These are phyloP conservation scores for Dunaliella primolecta DNA, from an alignment of 139 green algal species.

Conservation along the genomic window DNA sequence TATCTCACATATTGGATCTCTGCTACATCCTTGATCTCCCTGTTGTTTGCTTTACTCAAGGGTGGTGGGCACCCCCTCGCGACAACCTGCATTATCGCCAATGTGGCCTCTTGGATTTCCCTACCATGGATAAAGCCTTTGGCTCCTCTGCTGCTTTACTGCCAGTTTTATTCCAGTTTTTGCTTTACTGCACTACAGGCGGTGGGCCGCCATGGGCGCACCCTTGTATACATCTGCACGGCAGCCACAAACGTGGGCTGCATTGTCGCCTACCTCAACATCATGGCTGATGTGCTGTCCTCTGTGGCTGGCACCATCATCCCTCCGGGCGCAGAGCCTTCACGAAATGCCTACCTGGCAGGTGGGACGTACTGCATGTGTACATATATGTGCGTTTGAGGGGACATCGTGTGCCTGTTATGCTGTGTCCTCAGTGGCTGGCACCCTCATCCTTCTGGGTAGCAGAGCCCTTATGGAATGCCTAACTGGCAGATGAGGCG, in stretches of 20 bases:
- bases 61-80: no score
- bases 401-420: no score
- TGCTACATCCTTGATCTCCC: no score
- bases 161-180: no score
- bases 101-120: no score
- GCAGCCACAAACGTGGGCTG: conserved; percentile 56
- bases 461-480: conserved; percentile 69
- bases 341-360: conserved; percentile 55
- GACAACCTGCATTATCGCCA: no score
- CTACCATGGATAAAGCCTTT: no score
- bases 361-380: conserved; percentile 22
- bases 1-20: no score
- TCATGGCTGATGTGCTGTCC: conserved; percentile 74
- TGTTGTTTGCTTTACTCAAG: no score
- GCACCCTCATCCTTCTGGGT: conserved; percentile 75
- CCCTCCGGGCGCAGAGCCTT: conserved; percentile 75
- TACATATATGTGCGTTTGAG: background rate
- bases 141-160: no score
- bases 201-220: conserved; percentile 37
- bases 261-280: conserved; percentile 82
- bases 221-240: conserved; percentile 48
- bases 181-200: no score
- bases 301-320: conserved; percentile 76
- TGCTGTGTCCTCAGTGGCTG: conserved; percentile 66
- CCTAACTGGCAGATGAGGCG: conserved; percentile 56